Percentiles rank a stretch among this genome's conserved stretches.
Conservation (phyloP, 2,329 filamentous ascomycete genomes). For the Plectosphaerella sp. region DNA sequence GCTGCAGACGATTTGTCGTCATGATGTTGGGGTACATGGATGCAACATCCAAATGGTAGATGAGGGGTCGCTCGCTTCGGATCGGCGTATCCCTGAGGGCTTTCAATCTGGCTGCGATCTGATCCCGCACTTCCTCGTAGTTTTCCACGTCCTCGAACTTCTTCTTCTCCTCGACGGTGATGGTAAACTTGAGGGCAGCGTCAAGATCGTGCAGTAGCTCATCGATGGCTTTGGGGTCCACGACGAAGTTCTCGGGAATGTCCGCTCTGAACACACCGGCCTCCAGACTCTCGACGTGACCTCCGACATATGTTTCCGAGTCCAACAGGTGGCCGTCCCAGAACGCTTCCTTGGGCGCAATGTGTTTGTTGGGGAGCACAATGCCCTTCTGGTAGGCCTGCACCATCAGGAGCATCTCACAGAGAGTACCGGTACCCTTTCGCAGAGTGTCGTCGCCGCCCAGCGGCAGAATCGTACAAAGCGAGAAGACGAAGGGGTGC, state of each 20-base stretch:
- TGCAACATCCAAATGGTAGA: slow-evolving; percentile 97
- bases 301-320: slow-evolving; percentile 96
- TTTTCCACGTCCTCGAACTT: slow-evolving; percentile 74
- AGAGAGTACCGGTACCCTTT: slow-evolving; percentile 97
- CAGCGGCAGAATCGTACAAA: slow-evolving; percentile 93
- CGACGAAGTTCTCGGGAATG: slow-evolving; percentile 87
- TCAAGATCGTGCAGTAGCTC: slow-evolving; percentile 85
- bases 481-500: slow-evolving; percentile 98
- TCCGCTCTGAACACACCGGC: slow-evolving; percentile 94
- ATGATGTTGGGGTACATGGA: slow-evolving; percentile 99
- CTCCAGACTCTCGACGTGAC: slow-evolving; percentile 98
- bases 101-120: slow-evolving; percentile 69
- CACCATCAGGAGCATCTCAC: slow-evolving; percentile 99
- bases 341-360: slow-evolving; percentile 85
- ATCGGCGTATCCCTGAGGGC: slow-evolving; percentile 79
- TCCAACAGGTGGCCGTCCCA: slow-evolving; percentile 96
- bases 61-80: slow-evolving; percentile 78
- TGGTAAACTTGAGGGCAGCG: slow-evolving; percentile 81
- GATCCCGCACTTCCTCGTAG: slow-evolving; percentile 77
- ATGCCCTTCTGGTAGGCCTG: slow-evolving; percentile 92
- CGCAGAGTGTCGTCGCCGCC: slow-evolving; percentile 88
- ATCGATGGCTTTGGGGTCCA: slow-evolving; percentile 86
- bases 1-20: slow-evolving; percentile 96
- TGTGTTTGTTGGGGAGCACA: slow-evolving; percentile 92
- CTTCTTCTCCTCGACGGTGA: slow-evolving; percentile 80